Evolutionary conservation across 2,329 filamentous ascomycete species (phyloP).

Genomic region (Myriosclerotinia scirpicola): DNA sequence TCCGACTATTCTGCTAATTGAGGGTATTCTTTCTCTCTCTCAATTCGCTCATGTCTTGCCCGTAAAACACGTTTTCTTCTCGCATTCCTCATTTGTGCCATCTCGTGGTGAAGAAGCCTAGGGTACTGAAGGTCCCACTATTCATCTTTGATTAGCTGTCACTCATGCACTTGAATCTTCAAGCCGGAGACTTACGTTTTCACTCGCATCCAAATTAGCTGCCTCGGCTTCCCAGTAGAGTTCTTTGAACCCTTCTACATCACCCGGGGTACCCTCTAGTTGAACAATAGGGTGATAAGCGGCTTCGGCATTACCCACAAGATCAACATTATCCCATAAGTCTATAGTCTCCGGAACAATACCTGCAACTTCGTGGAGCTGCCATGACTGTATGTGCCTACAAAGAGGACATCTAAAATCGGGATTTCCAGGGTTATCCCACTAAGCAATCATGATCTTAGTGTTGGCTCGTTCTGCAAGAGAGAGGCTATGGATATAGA

Average conservation of each 20-base stretch:
- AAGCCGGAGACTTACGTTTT: background rate
- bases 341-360: conserved; percentile 25
- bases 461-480: background rate
- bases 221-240: conserved; percentile 10
- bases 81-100: conserved; percentile 18
- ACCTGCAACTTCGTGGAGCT: conserved; percentile 16
- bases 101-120: conserved; percentile 3
- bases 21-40: background rate
- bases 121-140: background rate
- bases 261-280: background rate
- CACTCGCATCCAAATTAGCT: background rate
- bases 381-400: conserved; percentile 4
- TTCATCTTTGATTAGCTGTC: background rate
- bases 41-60: background rate
- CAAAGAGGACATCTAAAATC: conserved; percentile 24
- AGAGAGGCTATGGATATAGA: background rate
- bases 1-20: background rate
- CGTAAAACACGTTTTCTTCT: conserved; percentile 4
- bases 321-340: conserved; percentile 26
- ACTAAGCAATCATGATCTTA: background rate
- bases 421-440: conserved; percentile 22
- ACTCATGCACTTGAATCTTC: background rate
- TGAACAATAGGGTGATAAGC: background rate
- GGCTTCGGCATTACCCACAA: background rate
- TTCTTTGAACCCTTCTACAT: background rate